A percentile compares a stretch with the other conserved stretches of the same genome.
Evolutionary conservation across 768 basidiomycete genomes (phyloP).

Genomic region (Glaciozyma martinii): DNA sequence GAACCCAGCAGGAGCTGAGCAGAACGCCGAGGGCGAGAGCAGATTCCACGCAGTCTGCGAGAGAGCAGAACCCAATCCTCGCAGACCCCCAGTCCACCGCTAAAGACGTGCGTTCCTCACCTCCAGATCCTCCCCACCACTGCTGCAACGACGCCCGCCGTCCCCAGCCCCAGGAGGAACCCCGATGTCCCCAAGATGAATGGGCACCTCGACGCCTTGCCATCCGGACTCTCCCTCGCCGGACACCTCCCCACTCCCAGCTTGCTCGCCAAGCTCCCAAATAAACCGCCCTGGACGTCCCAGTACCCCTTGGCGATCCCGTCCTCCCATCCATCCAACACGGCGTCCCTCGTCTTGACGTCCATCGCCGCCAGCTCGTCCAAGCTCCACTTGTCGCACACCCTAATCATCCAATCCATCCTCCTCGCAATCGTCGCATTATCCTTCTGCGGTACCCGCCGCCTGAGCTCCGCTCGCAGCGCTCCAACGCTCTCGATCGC

Average conservation of each 20-base stretch:
- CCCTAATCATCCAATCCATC: constrained; percentile 84
- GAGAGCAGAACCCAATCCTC: no score
- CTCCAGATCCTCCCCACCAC: background rate
- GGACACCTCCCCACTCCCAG: constrained; percentile 16
- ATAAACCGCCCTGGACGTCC: constrained; percentile 23
- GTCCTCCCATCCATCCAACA: constrained; percentile 82
- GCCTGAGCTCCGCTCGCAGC: constrained; percentile 61
- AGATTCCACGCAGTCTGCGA: no score
- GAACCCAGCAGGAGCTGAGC: no score
- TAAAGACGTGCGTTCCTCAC: no score
- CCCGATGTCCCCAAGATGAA: constrained; percentile 17
- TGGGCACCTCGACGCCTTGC: constrained; percentile 15
- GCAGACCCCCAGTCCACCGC: no score
- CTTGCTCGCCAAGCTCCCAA: constrained; percentile 4
- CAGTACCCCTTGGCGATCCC: constrained; percentile 38
- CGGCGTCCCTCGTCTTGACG: constrained; percentile 52
- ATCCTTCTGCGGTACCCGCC: constrained; percentile 64
- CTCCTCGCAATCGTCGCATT: constrained; percentile 64
- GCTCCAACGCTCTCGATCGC: constrained; percentile 72
- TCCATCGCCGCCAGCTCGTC: constrained; percentile 67
- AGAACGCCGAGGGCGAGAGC: no score
- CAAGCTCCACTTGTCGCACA: constrained; percentile 79
- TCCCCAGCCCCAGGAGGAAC: constrained; percentile 5
- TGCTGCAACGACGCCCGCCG: constrained; percentile 1
- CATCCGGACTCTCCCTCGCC: constrained; percentile 15